Base-by-base conservation (phyloP, 2,329 filamentous ascomycete species). In the Aspergillus piperis region DNA sequence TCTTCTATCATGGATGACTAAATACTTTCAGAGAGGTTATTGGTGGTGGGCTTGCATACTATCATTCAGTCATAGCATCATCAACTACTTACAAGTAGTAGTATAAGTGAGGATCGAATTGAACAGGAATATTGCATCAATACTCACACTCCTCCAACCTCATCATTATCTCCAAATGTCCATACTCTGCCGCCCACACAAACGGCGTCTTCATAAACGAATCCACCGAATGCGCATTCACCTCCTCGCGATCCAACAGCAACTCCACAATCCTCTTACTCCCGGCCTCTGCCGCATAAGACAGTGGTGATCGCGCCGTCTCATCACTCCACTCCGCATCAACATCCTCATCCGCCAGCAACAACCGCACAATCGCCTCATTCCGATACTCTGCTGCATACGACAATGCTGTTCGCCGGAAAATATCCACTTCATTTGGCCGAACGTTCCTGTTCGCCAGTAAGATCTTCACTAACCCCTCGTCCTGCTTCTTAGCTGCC, bases 301-400 rank as follows among this genome's bases (percentile, higher is more conserved):
- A 49, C 13, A 49, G 19, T 1, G 44, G 44, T 15, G 44, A 49
- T 17, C 44, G 23, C 21, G 25, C 21, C 5, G 21, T 49, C 25
- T 30, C 44, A 15, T 49, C 44, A 49, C 44, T 49, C 44, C 44
- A 49, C 21, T 49, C 44, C 21, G 44, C 44, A 49, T 49, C 44
- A 10, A 49, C 23, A 25, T 21, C 44, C 23, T 27, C 10, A 27
- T 49, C 13, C 2, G 19, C 21, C 13, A 49, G 44, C 23, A 49
- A 10, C 44, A 49, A 13, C 44, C 23, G 21, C 44, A 30, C 23
- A 8, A 49, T 49, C 19, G 15, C 44, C 21, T 49, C 44, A 17
- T 49, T 27, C 13, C 23, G 13, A 49, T 49, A 49, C 15, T 49
- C 21, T 1, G 44, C 44, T 6, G 44, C 44, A 5, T 25, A 27